Percentiles rank a stretch among this genome's conserved stretches.
phyloP scores from a whole-genome alignment of 2,329 filamentous ascomycete genomes.

The Colletotrichum ledebouriae region DNA sequence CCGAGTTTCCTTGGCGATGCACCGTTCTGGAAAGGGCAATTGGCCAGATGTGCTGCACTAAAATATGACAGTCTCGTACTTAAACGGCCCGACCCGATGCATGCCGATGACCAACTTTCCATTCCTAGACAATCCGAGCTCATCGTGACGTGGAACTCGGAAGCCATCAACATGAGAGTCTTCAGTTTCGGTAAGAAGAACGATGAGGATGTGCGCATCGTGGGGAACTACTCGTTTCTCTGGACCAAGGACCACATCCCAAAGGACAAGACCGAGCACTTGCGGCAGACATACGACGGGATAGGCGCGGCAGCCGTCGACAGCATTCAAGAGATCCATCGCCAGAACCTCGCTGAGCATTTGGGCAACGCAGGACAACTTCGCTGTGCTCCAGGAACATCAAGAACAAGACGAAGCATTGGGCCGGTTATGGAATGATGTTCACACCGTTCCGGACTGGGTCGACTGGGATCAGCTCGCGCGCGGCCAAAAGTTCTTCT shows the following conservation, averaged over 20 bases:
- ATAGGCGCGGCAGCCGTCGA: slow-evolving; percentile 33
- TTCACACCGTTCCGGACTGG: slow-evolving; percentile 73
- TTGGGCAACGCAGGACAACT: not conserved
- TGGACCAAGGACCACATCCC: slow-evolving; percentile 45
- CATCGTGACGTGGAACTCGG: too few relatives aligned
- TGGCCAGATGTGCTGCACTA: not conserved
- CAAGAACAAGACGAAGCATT: slow-evolving; percentile 60
- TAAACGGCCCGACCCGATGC: too few relatives aligned
- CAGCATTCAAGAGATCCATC: slow-evolving; percentile 1
- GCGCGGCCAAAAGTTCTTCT: slow-evolving; percentile 73
- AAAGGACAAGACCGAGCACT: slow-evolving; percentile 33
- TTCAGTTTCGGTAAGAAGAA: too few relatives aligned
- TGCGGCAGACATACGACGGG: slow-evolving; percentile 44
- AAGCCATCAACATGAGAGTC: too few relatives aligned
- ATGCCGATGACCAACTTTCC: too few relatives aligned
- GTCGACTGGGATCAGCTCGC: slow-evolving; percentile 77
- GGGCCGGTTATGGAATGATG: slow-evolving; percentile 68
- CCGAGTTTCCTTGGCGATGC: too few relatives aligned
- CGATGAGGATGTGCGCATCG: not conserved
- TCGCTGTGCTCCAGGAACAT: slow-evolving; percentile 54
- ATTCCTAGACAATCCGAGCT: too few relatives aligned
- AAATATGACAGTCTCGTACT: not conserved
- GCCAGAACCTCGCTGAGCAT: not conserved
- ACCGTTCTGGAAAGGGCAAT: too few relatives aligned
- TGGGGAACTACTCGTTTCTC: slow-evolving; percentile 43